Evolutionary conservation across 768 basidiomycete species (phyloP).

Genomic region (Rhizopogon salebrosus): DNA sequence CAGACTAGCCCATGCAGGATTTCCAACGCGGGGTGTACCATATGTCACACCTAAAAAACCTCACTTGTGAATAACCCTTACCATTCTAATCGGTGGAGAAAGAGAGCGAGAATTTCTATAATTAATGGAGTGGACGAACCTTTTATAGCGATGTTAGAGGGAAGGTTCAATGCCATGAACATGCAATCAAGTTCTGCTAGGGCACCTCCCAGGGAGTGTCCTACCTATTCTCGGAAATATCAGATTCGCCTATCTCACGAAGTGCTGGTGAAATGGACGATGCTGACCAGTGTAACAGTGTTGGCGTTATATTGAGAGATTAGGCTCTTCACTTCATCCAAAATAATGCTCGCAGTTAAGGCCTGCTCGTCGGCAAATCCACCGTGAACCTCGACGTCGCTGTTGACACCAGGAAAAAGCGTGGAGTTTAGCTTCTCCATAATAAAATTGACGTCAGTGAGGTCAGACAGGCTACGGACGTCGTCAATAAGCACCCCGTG

Average conservation of each 20-base stretch:
- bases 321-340: conserved; percentile 37
- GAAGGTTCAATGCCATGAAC: conserved; percentile 44
- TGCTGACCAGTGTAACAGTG: conserved; percentile 37
- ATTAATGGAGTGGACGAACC: conserved; percentile 8
- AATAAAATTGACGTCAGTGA: conserved; percentile 45
- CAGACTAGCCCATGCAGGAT: conserved; percentile 21
- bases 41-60: conserved; percentile 18
- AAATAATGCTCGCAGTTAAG: conserved; percentile 37
- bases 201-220: conserved; percentile 50
- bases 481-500: not conserved
- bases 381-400: conserved; percentile 40
- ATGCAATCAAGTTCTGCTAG: conserved; percentile 47
- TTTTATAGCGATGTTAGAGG: conserved; percentile 27
- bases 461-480: conserved; percentile 35
- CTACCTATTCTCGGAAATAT: conserved; percentile 23
- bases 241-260: no score
- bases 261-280: not conserved
- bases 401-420: conserved; percentile 52
- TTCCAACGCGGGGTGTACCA: conserved; percentile 26
- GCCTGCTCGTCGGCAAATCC: conserved; percentile 53
- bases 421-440: conserved; percentile 34
- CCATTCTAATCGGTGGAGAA: no score
- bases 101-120: no score
- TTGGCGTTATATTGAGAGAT: conserved; percentile 32
- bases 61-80: not conserved